Evolutionary conservation across 768 basidiomycete genomes (phyloP).

Genomic region (Gloeostereum incarnatum): DNA sequence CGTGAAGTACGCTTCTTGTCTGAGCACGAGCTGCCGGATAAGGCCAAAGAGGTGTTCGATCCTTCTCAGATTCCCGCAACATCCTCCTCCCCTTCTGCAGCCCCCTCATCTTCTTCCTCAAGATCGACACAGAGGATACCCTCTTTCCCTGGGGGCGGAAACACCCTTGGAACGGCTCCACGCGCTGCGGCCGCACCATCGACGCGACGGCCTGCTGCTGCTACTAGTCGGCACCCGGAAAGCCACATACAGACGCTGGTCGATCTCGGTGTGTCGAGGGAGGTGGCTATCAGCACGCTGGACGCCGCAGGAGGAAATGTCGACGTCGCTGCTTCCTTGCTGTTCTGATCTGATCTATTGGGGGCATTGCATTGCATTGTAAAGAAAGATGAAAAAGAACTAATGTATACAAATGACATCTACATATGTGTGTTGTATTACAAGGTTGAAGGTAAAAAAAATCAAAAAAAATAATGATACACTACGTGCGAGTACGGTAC

Average conservation of each 20-base stretch:
- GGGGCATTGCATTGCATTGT: conserved; percentile 10
- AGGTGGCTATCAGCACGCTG: conserved; percentile 68
- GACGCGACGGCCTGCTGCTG: conserved; percentile 8
- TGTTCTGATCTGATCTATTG: conserved; percentile 42
- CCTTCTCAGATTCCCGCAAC: conserved; percentile 10
- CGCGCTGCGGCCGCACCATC: conserved; percentile 5
- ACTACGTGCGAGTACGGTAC: no score
- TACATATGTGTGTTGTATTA: no score
- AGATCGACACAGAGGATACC: conserved; percentile 11
- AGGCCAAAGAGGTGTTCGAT: conserved; percentile 47
- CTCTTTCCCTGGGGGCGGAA: conserved; percentile 63
- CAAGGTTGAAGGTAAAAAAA: no score
- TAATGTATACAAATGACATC: no score
- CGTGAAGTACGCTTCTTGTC: conserved; percentile 83
- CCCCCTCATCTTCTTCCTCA: conserved; percentile 11
- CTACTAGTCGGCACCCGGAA: conserved; percentile 41
- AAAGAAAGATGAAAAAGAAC: conserved; percentile 9
- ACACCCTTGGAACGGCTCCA: conserved; percentile 44
- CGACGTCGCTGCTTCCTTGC: conserved; percentile 79
- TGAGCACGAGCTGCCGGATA: conserved; percentile 91
- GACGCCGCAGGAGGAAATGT: conserved; percentile 79
- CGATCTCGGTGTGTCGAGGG: conserved; percentile 68
- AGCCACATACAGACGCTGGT: conserved; percentile 53
- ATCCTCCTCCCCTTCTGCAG: conserved; percentile 12
- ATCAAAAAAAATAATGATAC: no score